Percentiles rank a stretch among this genome's conserved stretches.
phyloP scores from a whole-genome alignment of 805 yeast species.

The Ogataea methylovora region DNA sequence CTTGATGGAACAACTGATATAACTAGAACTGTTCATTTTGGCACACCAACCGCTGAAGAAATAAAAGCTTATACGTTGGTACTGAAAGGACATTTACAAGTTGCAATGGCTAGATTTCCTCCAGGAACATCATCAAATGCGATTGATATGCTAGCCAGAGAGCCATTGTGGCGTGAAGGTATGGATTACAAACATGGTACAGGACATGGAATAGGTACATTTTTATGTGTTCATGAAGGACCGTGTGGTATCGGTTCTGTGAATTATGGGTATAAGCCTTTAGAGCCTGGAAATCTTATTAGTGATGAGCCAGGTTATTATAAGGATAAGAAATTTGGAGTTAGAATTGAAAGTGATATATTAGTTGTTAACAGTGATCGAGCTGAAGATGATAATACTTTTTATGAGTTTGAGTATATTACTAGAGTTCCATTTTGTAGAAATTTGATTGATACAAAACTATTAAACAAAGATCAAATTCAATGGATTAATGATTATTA shows the following conservation, averaged over 20 bases:
- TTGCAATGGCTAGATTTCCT: conserved; percentile 76
- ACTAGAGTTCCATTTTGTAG: conserved; percentile 83
- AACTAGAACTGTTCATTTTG: conserved; percentile 78
- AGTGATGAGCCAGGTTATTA: conserved; percentile 96
- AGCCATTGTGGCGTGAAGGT: conserved; percentile 74
- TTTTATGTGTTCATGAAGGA: conserved; percentile 88
- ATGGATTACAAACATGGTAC: conserved; percentile 90
- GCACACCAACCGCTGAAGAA: conserved; percentile 49
- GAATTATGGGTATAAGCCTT: conserved; percentile 36
- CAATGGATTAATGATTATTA: conserved; percentile 68
- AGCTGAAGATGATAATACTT: conserved; percentile 39
- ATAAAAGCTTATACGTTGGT: conserved; percentile 72
- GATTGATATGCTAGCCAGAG: conserved; percentile 79
- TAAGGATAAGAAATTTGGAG: conserved; percentile 83
- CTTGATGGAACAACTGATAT: conserved; percentile 95
- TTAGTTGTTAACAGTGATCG: conserved; percentile 41
- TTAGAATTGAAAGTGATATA: conserved; percentile 82
- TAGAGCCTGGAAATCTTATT: conserved; percentile 62
- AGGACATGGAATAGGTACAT: conserved; percentile 96
- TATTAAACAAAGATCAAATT: conserved; percentile 57
- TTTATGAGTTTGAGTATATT: conserved; percentile 63
- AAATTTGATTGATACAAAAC: conserved; percentile 53
- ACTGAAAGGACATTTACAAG: conserved; percentile 83
- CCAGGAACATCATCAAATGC: conserved; percentile 66
- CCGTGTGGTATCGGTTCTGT: conserved; percentile 71